Percentiles rank a stretch among this genome's conserved stretches.
These are phyloP conservation scores for Hibiscus tridactylites DNA, from an alignment of 345 rosid species.

Conservation along the genomic window DNA sequence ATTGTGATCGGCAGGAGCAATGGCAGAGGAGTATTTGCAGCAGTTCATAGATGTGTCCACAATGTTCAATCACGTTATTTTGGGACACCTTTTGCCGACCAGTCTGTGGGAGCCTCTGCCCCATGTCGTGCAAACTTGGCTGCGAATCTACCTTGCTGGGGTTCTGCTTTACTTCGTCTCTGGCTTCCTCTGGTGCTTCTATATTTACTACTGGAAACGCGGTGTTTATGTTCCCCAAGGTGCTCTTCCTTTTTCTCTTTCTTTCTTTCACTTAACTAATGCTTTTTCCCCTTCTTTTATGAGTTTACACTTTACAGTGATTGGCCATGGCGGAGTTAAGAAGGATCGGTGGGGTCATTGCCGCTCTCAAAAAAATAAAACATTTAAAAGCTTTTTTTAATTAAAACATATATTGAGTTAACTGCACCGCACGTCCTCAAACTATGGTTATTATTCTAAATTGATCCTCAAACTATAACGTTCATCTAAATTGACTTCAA, in stretches of 20 bases:
- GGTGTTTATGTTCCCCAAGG: slow-evolving; percentile 80
- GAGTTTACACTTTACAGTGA: too few species aligned
- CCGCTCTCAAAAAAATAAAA: too few species aligned
- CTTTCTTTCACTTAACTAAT: too few species aligned
- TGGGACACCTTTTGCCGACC: slow-evolving; percentile 50
- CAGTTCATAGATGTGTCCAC: slow-evolving; percentile 46
- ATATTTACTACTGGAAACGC: slow-evolving; percentile 73
- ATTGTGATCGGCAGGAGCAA: background rate
- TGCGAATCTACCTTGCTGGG: slow-evolving; percentile 79
- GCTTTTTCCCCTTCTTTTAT: too few species aligned
- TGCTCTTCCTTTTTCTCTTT: background rate
- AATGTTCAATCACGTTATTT: slow-evolving; percentile 60
- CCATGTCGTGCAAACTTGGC: slow-evolving; percentile 76
- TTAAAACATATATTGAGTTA: too few species aligned
- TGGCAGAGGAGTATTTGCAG: slow-evolving; percentile 31
- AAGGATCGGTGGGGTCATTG: too few species aligned
- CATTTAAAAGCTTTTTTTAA: too few species aligned
- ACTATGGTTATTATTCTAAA: too few species aligned
- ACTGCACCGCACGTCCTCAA: too few species aligned
- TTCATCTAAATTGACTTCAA: too few species aligned
- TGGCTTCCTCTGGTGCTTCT: slow-evolving; percentile 84
- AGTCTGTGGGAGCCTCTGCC: slow-evolving; percentile 59
- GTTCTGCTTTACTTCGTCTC: slow-evolving; percentile 64
- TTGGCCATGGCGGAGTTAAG: too few species aligned
- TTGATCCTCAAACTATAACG: too few species aligned